Base-by-base conservation (phyloP, 2,329 filamentous ascomycete species). In the Orbilia blumenaviensis region DNA sequence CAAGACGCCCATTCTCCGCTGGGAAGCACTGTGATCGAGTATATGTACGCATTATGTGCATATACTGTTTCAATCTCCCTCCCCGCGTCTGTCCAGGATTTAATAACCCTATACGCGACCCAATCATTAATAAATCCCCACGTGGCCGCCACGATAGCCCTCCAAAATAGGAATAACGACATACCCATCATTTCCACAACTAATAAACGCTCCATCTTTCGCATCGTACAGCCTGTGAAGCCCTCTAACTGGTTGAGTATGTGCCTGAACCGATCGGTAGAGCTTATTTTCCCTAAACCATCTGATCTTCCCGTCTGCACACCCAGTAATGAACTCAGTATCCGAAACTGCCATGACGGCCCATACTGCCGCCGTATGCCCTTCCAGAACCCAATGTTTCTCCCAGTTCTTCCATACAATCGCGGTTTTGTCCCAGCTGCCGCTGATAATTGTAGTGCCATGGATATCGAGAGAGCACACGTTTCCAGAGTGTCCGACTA, bases 31-130 rank as follows among this genome's bases (percentile, higher is more conserved):
- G 91, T 87, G 12, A 99, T 84, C 5, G 92, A 91, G 83, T 99
- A 99, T 71, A 99, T 95, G 82, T 97, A 99, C 81, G 91, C 96
- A 69, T 96, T 93, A 80, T 99, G 96, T 0, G 94, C 95, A 74
- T 90, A 88, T 2, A 99, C 86, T 82, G 94, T 90, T 8, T 87
- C 90, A 9, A 97, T 86, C 72, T 92, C 87, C 58, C 90, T 86
- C 0, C 95, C 95, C 63, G 91, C 88, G 25, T 96, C 81, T 36
- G 90, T 95, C 91, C 94, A 99, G 3, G 98, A 83, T 50, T 94
- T 89, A 77, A 99, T 91, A 18, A 94, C 85, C 27, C 80, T 80
- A 63, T 3, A 62, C 36, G 25, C n/a, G 23, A 14, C 58, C n/a
- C 21, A n/a, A 3, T 21, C 16, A 14, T 63, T 21, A 66, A 36